phyloP scores from a whole-genome alignment of 345 rosid genomes.

The Aquilaria sinensis region DNA sequence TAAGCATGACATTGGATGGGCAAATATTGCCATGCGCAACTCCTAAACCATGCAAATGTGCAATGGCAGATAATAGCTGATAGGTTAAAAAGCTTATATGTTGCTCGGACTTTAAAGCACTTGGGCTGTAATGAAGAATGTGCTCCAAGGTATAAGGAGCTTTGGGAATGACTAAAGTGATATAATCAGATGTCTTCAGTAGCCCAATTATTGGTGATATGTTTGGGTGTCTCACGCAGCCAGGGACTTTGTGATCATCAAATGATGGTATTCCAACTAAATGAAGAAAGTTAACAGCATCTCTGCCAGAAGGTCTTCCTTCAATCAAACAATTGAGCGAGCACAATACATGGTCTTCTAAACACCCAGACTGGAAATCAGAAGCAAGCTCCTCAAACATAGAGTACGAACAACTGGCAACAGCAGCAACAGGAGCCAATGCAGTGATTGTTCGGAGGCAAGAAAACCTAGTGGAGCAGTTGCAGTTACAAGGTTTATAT shows the following conservation, averaged over 20 bases:
- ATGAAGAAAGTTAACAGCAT: conserved; percentile 45
- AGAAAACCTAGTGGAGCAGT: conserved; percentile 35
- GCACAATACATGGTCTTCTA: conserved; percentile 61
- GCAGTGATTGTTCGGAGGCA: conserved; percentile 43
- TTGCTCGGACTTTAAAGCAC: conserved; percentile 67
- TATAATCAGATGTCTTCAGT: conserved; percentile 37
- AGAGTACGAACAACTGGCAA: conserved; percentile 36
- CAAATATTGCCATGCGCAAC: conserved; percentile 63
- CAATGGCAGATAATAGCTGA: conserved; percentile 72
- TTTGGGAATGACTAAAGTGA: conserved; percentile 60
- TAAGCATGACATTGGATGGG: conserved; percentile 64
- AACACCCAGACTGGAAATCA: conserved; percentile 39
- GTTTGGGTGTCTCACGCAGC: conserved; percentile 79
- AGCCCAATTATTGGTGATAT: conserved; percentile 62
- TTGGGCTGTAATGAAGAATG: conserved; percentile 70
- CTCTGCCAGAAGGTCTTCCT: conserved; percentile 71
- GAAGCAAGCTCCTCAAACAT: conserved; percentile 46
- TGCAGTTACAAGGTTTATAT: conserved; percentile 27
- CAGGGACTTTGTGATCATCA: conserved; percentile 39
- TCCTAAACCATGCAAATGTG: conserved; percentile 60
- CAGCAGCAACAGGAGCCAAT: conserved; percentile 55
- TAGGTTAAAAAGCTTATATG: conserved; percentile 56
- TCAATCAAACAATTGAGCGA: conserved; percentile 52
- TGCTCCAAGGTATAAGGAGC: conserved; percentile 66
- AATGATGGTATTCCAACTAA: conserved; percentile 58